Conservation (phyloP, 2,329 filamentous ascomycete species). For the Phaeomoniella chlamydospora region DNA sequence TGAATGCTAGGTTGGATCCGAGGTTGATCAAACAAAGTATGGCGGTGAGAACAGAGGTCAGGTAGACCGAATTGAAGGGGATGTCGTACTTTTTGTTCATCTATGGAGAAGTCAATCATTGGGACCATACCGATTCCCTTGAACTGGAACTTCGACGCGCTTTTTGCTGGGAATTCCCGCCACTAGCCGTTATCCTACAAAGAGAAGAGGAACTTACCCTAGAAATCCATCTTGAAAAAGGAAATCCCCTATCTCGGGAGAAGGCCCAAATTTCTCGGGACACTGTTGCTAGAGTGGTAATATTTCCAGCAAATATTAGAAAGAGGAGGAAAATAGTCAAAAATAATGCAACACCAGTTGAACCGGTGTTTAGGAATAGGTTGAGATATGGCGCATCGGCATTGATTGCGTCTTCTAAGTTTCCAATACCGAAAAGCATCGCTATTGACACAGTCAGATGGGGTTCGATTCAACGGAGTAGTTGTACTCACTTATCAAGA, state of each 20-base stretch:
- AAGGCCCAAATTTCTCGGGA: conserved; percentile 26
- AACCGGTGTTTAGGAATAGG: conserved; percentile 7
- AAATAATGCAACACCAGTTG: conserved; percentile 3
- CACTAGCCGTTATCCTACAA: too few relatives aligned
- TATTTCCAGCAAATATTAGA: conserved; percentile 7
- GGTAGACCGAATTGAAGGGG: conserved; percentile 31
- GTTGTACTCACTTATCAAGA: not conserved
- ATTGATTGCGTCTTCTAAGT: conserved; percentile 18
- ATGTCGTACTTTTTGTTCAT: conserved; percentile 14
- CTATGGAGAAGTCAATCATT: not conserved
- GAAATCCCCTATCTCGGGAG: conserved; percentile 35
- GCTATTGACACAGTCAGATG: too few relatives aligned
- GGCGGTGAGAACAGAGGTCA: conserved; percentile 27
- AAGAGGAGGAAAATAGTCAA: conserved; percentile 4
- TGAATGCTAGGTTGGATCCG: conserved; percentile 29
- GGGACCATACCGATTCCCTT: too few relatives aligned
- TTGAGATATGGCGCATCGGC: conserved; percentile 9
- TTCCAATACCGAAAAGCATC: conserved; percentile 24
- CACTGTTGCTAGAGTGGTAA: conserved; percentile 7
- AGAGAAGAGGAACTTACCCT: conserved; percentile 2
- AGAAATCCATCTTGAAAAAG: conserved; percentile 23
- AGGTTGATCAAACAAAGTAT: conserved; percentile 38
- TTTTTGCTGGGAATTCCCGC: too few relatives aligned
- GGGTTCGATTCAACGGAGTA: too few relatives aligned
- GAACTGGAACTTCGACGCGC: too few relatives aligned